Evolutionary conservation across 768 basidiomycete species (phyloP), one percentile per base, ranked within the genome.

Genomic region (Wakefieldia striispora): DNA sequence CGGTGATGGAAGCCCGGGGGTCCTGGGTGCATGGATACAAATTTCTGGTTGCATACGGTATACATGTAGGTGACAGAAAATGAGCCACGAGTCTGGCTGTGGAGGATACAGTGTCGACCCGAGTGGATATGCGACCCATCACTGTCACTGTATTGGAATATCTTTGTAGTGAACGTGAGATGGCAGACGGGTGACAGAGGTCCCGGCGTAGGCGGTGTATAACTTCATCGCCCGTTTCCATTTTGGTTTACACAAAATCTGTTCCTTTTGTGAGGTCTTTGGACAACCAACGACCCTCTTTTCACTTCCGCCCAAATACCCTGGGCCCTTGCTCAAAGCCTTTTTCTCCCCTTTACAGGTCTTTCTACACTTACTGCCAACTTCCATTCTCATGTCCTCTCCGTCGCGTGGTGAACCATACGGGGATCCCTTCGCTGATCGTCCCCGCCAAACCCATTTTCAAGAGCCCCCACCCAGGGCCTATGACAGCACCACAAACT

Each of bases 391-490:
- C 33, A 68, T 68, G 67, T 55, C 68, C 37, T 63, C 60, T 43
- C 50, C 64, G 6, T 51, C 69, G 46, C 67, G 64, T 24, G 62
- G 60, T 40, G 67, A 67, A 50, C 67, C 61, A 16, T 75, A 76
- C 45, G 73, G 70, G 26, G 86, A 91, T 65, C 90, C 90, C 6
- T 91, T 91, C 64, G 75, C 82, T 42, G 88, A 91, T 71, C 75
- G 81, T 19, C 77, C 81, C 47, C 80, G 76, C 46, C 79, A 75
- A 45, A 71, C 80, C 37, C 83, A 81, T 43, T 67, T 69, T 46
- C 87, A 86, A 60, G 72, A 77, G 31, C 84, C 86, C 55, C 77
- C 80, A 48, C 55, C 72, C 34, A 67, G 70, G 24, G 72, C 78
- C 34, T 78, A 75, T 54, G 69, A 68, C 47, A 66, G 66, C 51